Conservation (phyloP, 2,329 filamentous ascomycete genomes). For the Aspergillus aculeatus region DNA sequence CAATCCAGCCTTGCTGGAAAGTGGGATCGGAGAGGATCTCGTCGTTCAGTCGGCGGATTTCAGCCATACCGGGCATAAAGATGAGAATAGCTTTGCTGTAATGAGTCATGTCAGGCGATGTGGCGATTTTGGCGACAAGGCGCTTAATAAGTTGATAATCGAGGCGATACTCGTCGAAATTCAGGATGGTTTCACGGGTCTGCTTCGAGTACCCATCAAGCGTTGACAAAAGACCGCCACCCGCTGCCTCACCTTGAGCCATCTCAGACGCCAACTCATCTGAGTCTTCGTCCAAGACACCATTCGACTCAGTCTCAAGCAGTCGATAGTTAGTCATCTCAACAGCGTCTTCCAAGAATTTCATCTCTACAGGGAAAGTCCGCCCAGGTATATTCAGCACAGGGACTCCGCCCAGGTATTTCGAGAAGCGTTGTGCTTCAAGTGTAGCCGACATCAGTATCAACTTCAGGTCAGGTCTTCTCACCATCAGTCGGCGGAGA, state of each 20-base stretch:
- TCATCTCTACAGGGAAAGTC: conserved; percentile 86
- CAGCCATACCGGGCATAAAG: conserved; percentile 90
- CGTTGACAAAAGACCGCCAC: conserved; percentile 60
- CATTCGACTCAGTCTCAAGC: conserved; percentile 56
- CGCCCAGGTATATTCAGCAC: conserved; percentile 87
- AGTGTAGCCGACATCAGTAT: conserved; percentile 97
- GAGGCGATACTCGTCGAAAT: conserved; percentile 87
- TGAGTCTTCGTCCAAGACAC: conserved; percentile 46
- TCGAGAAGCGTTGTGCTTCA: conserved; percentile 85
- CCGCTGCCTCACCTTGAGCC: conserved; percentile 51
- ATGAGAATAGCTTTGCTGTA: conserved; percentile 93
- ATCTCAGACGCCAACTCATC: conserved; percentile 47
- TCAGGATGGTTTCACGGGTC: conserved; percentile 71
- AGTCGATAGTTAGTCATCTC: conserved; percentile 76
- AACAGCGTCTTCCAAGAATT: conserved; percentile 88
- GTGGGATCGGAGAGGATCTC: conserved; percentile 73
- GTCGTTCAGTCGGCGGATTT: conserved; percentile 86
- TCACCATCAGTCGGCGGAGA: conserved; percentile 74
- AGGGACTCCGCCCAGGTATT: conserved; percentile 80
- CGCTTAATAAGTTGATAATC: conserved; percentile 83
- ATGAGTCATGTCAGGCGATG: conserved; percentile 60
- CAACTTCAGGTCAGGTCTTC: conserved; percentile 81
- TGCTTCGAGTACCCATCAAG: conserved; percentile 71
- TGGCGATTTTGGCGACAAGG: conserved; percentile 73
- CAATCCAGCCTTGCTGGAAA: conserved; percentile 75